These are phyloP conservation scores for Ceratocystiopsis sp. DNA, from an alignment of 2,329 filamentous ascomycete genomes.

Conservation along the genomic window DNA sequence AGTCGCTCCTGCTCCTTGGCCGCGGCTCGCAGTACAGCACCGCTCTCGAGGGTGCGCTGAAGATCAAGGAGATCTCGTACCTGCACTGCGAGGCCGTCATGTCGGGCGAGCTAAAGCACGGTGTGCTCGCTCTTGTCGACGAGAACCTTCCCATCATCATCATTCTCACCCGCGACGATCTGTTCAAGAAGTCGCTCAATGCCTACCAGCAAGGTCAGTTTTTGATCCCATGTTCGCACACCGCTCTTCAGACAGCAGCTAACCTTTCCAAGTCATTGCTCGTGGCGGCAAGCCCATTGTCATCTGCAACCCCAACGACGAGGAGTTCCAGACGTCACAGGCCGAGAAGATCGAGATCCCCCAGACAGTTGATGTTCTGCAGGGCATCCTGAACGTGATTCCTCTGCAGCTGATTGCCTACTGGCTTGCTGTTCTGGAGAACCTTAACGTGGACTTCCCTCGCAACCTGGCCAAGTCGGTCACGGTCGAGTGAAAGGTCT, in stretches of 20 bases:
- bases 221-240: not conserved
- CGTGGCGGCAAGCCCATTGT: conserved; percentile 93
- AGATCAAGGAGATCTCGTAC: conserved; percentile 99
- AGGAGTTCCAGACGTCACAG: conserved; percentile 74
- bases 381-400: conserved; percentile 95
- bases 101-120: conserved; percentile 98
- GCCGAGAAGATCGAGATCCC: conserved; percentile 97
- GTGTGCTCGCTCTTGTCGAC: conserved; percentile 90
- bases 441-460: conserved; percentile 95
- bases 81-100: conserved; percentile 99
- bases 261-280: conserved; percentile 54
- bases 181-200: conserved; percentile 98
- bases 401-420: conserved; percentile 96
- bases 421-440: conserved; percentile 93
- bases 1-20: conserved; percentile 82
- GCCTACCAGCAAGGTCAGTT: conserved; percentile 84
- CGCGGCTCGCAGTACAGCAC: conserved; percentile 95
- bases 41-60: conserved; percentile 89
- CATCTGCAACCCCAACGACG: conserved; percentile 84
- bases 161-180: conserved; percentile 90
- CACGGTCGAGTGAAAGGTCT: conserved; percentile 67
- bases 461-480: conserved; percentile 98
- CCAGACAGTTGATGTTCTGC: conserved; percentile 83
- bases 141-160: conserved; percentile 99
- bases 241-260: not conserved